Conservation (phyloP, 2,329 filamentous ascomycete species). For the Aurifilum marmelostoma region DNA sequence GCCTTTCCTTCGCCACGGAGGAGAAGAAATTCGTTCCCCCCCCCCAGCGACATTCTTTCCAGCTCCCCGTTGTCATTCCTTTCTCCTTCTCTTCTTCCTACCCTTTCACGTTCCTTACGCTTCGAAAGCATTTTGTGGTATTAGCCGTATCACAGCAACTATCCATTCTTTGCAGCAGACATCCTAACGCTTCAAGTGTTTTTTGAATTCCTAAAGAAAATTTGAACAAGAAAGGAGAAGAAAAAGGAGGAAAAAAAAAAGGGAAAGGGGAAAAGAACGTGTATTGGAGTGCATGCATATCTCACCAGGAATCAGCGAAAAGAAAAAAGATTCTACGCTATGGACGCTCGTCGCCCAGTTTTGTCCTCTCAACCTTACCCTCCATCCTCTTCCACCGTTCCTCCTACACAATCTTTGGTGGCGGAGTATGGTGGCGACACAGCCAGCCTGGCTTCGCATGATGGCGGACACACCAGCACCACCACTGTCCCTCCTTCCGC, state of each 20-base stretch:
- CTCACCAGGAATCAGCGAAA: conserved; percentile 29
- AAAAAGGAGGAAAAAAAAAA: not conserved
- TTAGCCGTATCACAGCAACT: conserved; percentile 13
- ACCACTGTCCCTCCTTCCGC: not conserved
- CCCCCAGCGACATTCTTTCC: conserved; percentile 19
- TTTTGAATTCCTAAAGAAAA: conserved; percentile 35
- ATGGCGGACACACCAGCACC: conserved; percentile 1
- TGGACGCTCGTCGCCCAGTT: conserved; percentile 50
- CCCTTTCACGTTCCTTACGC: conserved; percentile 45
- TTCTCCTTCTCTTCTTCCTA: conserved; percentile 26
- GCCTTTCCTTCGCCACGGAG: conserved; percentile 6
- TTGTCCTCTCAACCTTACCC: conserved; percentile 57
- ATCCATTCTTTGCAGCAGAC: conserved; percentile 34
- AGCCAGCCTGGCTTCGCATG: conserved; percentile 9
- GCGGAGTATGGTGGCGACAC: conserved; percentile 19
- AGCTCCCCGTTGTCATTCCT: conserved; percentile 26
- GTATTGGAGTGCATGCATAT: not conserved
- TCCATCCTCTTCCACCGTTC: conserved; percentile 44
- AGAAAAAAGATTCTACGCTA: conserved; percentile 31
- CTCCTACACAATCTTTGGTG: conserved; percentile 35
- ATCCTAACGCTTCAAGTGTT: conserved; percentile 4
- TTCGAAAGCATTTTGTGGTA: conserved; percentile 48
- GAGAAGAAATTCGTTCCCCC: not conserved
- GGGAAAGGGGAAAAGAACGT: conserved; percentile 27
- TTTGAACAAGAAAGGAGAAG: conserved; percentile 37